Evolutionary conservation across 2,329 filamentous ascomycete genomes (phyloP), one percentile per base, ranked within the genome.

Genomic region (Pleurostoma richardsiae): DNA sequence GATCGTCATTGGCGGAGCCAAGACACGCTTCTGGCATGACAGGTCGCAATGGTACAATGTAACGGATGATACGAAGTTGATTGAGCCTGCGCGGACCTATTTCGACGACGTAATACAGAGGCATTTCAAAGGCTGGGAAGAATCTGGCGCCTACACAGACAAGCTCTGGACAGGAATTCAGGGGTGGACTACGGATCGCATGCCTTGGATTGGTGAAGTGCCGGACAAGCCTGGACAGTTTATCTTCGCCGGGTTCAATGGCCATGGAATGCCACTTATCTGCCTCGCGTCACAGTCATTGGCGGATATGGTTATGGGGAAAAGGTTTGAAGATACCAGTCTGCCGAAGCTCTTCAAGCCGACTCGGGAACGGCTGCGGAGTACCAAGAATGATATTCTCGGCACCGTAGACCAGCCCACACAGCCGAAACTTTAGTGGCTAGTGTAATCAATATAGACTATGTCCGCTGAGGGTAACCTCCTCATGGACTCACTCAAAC

Each of bases 101-200:
- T 79, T 76, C 50, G 62, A 71, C 27, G 62, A 62, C 0, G 75
- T 74, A 45, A 77, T 78, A 68, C 69, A 72, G 49, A 57, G 64
- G 4, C 65, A 66, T 42, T 77, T 77, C 46, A 56, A 50, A 1
- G 75, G 74, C 0, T 80, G 74, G 76, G 70, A 76, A 42, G 52
- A 67, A 3, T 70, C 60, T 26, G 60, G 58, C 4, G 70, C 68
- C 4, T 43, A 57, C 42, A 52, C 59, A 2, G 57, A 60, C 28
- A 54, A 55, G 1, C 51, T 69, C 2, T 70, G 66, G 66, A 64
- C 63, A 36, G 63, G 61, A 0, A 57, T 61, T 40, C 54, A 40
- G 42, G 46, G 46, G 5, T 48, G 42, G 41, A 44, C 41, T 10
- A 44, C 41, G 1, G 46, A 48, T 11, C 44, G 29, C 8, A 48